Evolutionary conservation across 768 basidiomycete genomes (phyloP).

Genomic region (Cystobasidium onofrii): DNA sequence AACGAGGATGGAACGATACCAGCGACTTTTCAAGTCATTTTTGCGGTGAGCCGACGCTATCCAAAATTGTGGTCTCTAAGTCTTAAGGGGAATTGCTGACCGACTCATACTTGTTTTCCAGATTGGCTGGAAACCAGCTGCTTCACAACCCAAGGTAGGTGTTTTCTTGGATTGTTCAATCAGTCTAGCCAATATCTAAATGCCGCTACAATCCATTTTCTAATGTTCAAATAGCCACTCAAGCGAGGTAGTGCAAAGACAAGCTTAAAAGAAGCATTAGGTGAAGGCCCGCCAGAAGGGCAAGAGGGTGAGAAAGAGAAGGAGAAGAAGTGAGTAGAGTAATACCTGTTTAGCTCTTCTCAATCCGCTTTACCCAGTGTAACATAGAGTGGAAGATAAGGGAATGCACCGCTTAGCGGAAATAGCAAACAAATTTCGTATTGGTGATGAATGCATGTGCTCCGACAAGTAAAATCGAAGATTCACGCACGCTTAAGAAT

Average conservation of each 20-base stretch:
- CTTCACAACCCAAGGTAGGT: slow-evolving; percentile 54
- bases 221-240: slow-evolving; percentile 47
- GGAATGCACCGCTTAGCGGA: no score
- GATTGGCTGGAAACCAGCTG: slow-evolving; percentile 77
- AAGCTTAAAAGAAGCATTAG: slow-evolving; percentile 58
- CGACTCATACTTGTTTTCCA: slow-evolving; percentile 40
- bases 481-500: no score
- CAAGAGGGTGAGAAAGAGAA: background rate
- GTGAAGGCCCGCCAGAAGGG: slow-evolving; percentile 8
- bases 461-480: no score
- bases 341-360: background rate
- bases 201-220: no score
- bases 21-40: slow-evolving; percentile 93
- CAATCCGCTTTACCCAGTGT: no score
- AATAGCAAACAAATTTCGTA: no score
- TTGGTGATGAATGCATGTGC: no score
- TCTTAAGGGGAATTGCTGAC: background rate
- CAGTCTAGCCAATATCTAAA: no score
- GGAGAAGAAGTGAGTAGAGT: background rate
- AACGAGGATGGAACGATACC: slow-evolving; percentile 73
- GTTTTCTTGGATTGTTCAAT: background rate
- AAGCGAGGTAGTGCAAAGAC: slow-evolving; percentile 58
- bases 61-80: no score
- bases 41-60: slow-evolving; percentile 57
- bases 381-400: no score